Percentiles rank a stretch among this genome's conserved stretches.
These are phyloP conservation scores for Hanseniaspora gamundiae DNA, from an alignment of 1,139 yeast species.

Conservation along the genomic window DNA sequence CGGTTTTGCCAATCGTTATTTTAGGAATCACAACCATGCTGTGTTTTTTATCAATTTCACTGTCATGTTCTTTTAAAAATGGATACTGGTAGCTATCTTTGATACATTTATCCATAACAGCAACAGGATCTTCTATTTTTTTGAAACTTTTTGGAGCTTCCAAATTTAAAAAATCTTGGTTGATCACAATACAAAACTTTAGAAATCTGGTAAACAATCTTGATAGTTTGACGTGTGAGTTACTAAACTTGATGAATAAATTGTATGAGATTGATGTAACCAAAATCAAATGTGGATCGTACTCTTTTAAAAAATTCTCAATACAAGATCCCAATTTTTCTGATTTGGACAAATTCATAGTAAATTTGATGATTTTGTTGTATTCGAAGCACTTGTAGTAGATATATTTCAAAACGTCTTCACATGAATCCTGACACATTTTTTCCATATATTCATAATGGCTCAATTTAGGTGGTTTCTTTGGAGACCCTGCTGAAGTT, in stretches of 20 bases:
- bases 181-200: conserved; percentile 4
- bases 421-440: conserved; percentile 8
- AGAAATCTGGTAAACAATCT: conserved; percentile 14
- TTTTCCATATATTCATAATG: conserved; percentile 4
- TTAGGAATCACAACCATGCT: conserved; percentile 1
- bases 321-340: conserved; percentile 33
- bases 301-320: conserved; percentile 38
- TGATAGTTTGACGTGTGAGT: conserved; percentile 26
- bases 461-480: conserved; percentile 6
- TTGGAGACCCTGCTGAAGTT: conserved; percentile 2
- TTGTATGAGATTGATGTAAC: conserved; percentile 28
- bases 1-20: too few species aligned
- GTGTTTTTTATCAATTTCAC: not conserved
- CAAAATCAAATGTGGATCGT: conserved; percentile 44
- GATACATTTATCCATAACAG: not conserved
- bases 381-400: conserved; percentile 5
- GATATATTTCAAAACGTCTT: conserved; percentile 11
- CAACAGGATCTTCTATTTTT: not conserved
- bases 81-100: not conserved
- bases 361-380: conserved; percentile 34
- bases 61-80: not conserved
- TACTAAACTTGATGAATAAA: conserved; percentile 22
- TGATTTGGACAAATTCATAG: conserved; percentile 40
- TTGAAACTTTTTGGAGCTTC: conserved; percentile 2
- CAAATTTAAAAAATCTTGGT: conserved; percentile 6